Conservation (phyloP, 2,329 filamentous ascomycete species). For the Alternaria burnsii region DNA sequence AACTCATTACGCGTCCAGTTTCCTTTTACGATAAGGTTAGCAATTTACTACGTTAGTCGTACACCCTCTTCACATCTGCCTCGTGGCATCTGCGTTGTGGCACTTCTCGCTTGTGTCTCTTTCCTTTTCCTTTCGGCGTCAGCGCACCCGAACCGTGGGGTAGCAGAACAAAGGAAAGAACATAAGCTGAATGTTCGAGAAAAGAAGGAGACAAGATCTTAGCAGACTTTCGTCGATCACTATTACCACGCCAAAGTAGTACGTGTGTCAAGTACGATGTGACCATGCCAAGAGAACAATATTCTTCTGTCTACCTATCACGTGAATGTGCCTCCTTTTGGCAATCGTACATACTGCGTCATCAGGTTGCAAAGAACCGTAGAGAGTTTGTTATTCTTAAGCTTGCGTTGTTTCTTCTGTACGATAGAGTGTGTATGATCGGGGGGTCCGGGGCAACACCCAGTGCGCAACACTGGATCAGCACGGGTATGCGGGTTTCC, state of each 20-base stretch:
- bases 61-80: not conserved
- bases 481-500: not conserved
- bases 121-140: conserved; percentile 1
- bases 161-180: not conserved
- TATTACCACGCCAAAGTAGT: not conserved
- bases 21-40: not conserved
- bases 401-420: not conserved
- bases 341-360: not conserved
- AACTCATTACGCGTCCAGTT: not conserved
- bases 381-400: not conserved
- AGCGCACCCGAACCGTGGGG: not conserved
- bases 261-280: not conserved
- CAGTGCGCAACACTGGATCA: not conserved
- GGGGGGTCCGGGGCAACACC: not conserved
- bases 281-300: not conserved
- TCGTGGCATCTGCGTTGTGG: not conserved
- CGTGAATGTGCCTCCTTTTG: not conserved
- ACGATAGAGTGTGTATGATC: not conserved
- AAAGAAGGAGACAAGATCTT: not conserved
- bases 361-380: not conserved
- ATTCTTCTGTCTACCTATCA: not conserved
- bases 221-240: not conserved
- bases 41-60: not conserved
- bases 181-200: not conserved
- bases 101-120: not conserved